phyloP scores from a whole-genome alignment of 108 stramenopile species.

The Nitzschia palea region DNA sequence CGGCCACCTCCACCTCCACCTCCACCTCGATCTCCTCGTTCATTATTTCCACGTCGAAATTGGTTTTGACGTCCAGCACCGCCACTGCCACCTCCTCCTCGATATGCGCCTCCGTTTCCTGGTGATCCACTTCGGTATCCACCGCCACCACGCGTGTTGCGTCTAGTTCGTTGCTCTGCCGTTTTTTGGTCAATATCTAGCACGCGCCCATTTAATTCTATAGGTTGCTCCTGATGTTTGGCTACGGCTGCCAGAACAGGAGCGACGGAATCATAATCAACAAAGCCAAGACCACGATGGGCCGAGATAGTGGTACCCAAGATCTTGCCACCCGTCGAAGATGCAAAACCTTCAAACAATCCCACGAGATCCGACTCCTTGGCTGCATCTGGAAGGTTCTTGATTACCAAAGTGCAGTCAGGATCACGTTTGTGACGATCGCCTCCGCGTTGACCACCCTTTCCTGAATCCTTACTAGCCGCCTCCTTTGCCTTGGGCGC shows the following conservation, averaged over 20 bases:
- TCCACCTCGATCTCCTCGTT: too few relatives aligned
- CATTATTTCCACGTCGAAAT: conserved; percentile 13
- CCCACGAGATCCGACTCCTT: conserved; percentile 72
- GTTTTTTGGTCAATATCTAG: conserved; percentile 63
- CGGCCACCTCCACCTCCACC: conserved; percentile 22
- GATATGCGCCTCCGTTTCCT: conserved; percentile 15
- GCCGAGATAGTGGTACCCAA: conserved; percentile 68
- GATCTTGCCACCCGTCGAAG: conserved; percentile 55
- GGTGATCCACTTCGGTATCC: conserved; percentile 16
- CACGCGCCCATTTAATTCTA: conserved; percentile 42
- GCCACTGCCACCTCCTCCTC: conserved; percentile 16
- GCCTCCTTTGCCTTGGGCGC: conserved; percentile 18
- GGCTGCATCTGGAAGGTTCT: conserved; percentile 68
- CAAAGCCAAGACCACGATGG: conserved; percentile 77
- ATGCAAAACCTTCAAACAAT: conserved; percentile 77
- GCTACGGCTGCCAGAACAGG: conserved; percentile 69
- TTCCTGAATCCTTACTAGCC: conserved; percentile 22
- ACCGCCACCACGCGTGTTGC: conserved; percentile 17
- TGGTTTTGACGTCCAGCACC: conserved; percentile 8
- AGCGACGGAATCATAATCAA: conserved; percentile 72
- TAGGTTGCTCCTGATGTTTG: conserved; percentile 31
- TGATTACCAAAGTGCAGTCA: conserved; percentile 81
- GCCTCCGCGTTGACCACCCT: not conserved
- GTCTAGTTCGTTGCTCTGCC: conserved; percentile 35
- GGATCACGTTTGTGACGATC: conserved; percentile 59